These are phyloP conservation scores for Chenopodium album DNA, from an alignment of 148 eudicot species.

Conservation along the genomic window DNA sequence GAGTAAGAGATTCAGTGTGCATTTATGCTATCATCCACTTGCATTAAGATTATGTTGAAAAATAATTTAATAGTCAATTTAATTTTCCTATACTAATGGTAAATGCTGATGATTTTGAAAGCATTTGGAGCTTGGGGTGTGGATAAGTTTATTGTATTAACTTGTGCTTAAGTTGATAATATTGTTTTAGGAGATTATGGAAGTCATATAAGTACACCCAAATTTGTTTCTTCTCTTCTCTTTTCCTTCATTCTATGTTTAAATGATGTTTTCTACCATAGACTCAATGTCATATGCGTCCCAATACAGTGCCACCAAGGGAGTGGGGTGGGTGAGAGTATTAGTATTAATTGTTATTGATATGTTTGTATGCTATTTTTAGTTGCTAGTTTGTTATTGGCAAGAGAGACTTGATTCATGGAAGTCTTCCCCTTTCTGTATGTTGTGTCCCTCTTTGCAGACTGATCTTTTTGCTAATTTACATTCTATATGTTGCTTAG, in stretches of 20 bases:
- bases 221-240: not conserved
- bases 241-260: not conserved
- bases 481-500: not conserved
- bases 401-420: not conserved
- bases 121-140: not conserved
- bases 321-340: not conserved
- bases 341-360: not conserved
- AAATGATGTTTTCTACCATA: not conserved
- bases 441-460: not conserved
- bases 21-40: not conserved
- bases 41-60: not conserved
- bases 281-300: not conserved
- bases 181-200: not conserved
- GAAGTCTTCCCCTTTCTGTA: not conserved
- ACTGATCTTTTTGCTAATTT: not conserved
- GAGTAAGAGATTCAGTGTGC: constrained; percentile 37
- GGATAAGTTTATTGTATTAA: not conserved
- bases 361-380: not conserved
- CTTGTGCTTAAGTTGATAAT: not conserved
- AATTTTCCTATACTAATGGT: not conserved
- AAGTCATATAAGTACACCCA: not conserved
- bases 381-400: not conserved
- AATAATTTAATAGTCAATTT: not conserved
- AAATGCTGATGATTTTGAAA: too few species aligned
- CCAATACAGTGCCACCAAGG: not conserved